A percentile compares a stretch with the other conserved stretches of the same genome.
Evolutionary conservation across 1,284 basidiomycete species (phyloP).

Genomic region (Rhodofomes roseus): DNA sequence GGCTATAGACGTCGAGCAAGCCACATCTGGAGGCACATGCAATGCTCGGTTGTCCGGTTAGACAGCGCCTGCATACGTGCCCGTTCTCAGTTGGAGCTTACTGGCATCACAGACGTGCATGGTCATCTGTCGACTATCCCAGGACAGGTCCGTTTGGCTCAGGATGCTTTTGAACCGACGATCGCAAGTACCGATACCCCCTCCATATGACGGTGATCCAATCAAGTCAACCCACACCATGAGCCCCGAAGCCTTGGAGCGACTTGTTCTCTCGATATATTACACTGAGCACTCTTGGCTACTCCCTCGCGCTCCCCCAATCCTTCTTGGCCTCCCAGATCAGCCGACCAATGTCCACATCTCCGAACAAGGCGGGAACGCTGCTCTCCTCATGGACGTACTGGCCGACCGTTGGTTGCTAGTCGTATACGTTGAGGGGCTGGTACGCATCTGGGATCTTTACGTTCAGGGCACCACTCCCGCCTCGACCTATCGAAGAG

Average conservation of each 20-base stretch:
- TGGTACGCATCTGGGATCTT: conserved; percentile 27
- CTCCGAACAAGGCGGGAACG: conserved; percentile 10
- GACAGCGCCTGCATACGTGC: background rate
- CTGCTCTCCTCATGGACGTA: conserved; percentile 21
- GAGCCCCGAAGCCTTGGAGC: conserved; percentile 9
- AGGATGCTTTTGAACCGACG: conserved; percentile 12
- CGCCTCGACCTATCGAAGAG: conserved; percentile 7
- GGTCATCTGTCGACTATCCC: conserved; percentile 8
- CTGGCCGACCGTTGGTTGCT: conserved; percentile 26
- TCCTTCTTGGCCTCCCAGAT: background rate
- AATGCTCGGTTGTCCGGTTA: background rate
- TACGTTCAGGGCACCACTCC: conserved; percentile 9
- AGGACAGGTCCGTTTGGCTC: conserved; percentile 21
- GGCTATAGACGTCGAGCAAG: no score
- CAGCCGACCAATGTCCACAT: background rate
- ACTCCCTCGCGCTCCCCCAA: conserved; percentile 5
- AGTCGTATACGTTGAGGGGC: conserved; percentile 22
- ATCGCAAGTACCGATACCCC: conserved; percentile 12
- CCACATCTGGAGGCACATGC: no score
- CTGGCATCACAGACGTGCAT: conserved; percentile 17
- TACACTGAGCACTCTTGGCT: conserved; percentile 17
- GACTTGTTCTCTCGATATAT: conserved; percentile 11
- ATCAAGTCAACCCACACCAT: conserved; percentile 4
- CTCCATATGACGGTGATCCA: conserved; percentile 4
- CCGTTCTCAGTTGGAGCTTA: background rate